phyloP scores from a whole-genome alignment of 306 rosid genomes.

The Malus sieversii region DNA sequence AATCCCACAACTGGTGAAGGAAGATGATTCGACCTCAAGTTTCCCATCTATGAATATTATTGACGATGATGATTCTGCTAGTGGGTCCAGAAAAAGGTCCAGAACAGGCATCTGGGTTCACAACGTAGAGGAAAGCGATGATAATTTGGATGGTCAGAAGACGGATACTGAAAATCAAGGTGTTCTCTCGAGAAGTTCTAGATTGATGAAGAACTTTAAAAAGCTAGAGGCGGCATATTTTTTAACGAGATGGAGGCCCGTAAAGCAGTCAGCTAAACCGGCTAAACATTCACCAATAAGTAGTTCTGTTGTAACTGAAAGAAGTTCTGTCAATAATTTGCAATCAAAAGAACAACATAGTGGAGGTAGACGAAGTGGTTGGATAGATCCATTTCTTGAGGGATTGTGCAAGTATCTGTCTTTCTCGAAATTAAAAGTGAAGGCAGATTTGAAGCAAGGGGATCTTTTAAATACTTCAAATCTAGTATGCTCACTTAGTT shows the following conservation, averaged over 20 bases:
- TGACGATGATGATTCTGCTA: slow-evolving; percentile 51
- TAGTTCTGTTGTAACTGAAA: slow-evolving; percentile 55
- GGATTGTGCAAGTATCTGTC: slow-evolving; percentile 95
- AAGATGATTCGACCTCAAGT: slow-evolving; percentile 44
- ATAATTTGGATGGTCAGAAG: slow-evolving; percentile 44
- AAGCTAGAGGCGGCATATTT: slow-evolving; percentile 83
- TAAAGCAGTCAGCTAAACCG: slow-evolving; percentile 40
- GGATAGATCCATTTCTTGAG: slow-evolving; percentile 94
- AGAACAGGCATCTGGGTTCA: slow-evolving; percentile 37
- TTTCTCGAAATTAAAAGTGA: slow-evolving; percentile 69
- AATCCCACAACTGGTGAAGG: slow-evolving; percentile 35
- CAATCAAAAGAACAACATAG: slow-evolving; percentile 45
- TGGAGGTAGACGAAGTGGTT: slow-evolving; percentile 57
- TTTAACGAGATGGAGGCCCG: slow-evolving; percentile 63
- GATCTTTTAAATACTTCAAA: slow-evolving; percentile 95
- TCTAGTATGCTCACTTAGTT: slow-evolving; percentile 80
- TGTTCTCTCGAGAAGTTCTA: slow-evolving; percentile 51
- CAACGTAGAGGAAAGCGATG: slow-evolving; percentile 49
- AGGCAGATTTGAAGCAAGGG: slow-evolving; percentile 96
- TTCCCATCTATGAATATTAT: slow-evolving; percentile 45
- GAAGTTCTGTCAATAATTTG: slow-evolving; percentile 60
- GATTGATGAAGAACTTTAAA: slow-evolving; percentile 86
- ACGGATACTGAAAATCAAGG: slow-evolving; percentile 23
- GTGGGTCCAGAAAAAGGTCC: slow-evolving; percentile 74
- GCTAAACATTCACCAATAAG: slow-evolving; percentile 48